A percentile compares a stretch with the other conserved stretches of the same genome.
phyloP scores from a whole-genome alignment of 192 early-diverging fungal species.

The Backusella circina region DNA sequence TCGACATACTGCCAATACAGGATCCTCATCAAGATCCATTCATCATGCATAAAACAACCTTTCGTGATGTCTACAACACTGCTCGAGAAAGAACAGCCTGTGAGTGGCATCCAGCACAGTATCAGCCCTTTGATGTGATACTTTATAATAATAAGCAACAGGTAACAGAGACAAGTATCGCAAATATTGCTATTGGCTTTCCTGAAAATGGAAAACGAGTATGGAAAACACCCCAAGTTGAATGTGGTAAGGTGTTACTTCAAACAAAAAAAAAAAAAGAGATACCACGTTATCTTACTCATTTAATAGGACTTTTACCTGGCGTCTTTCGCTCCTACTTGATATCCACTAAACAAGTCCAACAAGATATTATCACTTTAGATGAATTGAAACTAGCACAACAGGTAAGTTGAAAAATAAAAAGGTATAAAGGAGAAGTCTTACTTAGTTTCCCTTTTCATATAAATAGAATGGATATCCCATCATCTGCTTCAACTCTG shows the following conservation, averaged over 20 bases:
- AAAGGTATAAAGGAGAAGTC: too few species aligned
- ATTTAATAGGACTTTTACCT: conserved; percentile 37
- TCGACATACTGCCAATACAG: conserved; percentile 37
- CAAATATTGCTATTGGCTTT: conserved; percentile 49
- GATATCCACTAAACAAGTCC: conserved; percentile 33
- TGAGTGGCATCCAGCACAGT: conserved; percentile 13
- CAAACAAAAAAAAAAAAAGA: too few species aligned
- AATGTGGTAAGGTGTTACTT: conserved; percentile 24
- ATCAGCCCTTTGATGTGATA: conserved; percentile 46
- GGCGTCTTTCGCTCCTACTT: conserved; percentile 45
- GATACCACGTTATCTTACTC: not conserved
- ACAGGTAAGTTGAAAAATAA: conserved; percentile 26
- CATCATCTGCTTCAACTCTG: conserved; percentile 57
- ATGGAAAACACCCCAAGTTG: conserved; percentile 48
- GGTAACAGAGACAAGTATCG: conserved; percentile 52
- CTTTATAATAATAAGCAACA: conserved; percentile 46
- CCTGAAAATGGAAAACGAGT: conserved; percentile 12
- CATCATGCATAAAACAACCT: conserved; percentile 53
- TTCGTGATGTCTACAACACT: conserved; percentile 41
- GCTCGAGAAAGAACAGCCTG: conserved; percentile 40
- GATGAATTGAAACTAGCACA: conserved; percentile 41
- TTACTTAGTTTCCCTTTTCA: too few species aligned
- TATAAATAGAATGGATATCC: conserved; percentile 38
- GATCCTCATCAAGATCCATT: conserved; percentile 27
- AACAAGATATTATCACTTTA: conserved; percentile 38